Evolutionary conservation across 257 asterid species (phyloP).

Genomic region (Lantana camara): DNA sequence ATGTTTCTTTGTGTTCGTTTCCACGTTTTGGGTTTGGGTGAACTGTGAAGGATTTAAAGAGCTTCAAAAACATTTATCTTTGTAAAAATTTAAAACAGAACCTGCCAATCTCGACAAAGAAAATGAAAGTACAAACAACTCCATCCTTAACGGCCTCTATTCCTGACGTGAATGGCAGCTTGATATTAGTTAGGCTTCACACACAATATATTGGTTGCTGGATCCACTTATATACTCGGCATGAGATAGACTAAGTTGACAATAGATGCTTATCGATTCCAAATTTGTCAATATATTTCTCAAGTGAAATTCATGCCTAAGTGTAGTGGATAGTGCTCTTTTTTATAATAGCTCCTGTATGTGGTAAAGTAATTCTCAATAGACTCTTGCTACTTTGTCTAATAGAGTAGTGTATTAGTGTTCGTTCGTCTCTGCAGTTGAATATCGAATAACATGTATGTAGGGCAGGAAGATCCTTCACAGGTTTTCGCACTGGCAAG

Average conservation of each 20-base stretch:
- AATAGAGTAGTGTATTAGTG: conserved; percentile 1
- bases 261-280: conserved; percentile 8
- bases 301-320: too few species aligned
- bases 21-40: neutral
- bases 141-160: too few species aligned
- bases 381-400: conserved; percentile 12
- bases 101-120: too few species aligned
- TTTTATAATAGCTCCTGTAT: conserved; percentile 6
- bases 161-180: too few species aligned
- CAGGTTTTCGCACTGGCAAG: conserved; percentile 93
- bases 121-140: too few species aligned
- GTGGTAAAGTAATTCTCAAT: neutral
- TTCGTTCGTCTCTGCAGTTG: conserved; percentile 47
- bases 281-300: neutral
- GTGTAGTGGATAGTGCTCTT: too few species aligned
- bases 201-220: conserved; percentile 1
- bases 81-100: too few species aligned
- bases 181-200: too few species aligned
- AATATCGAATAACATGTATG: conserved; percentile 64
- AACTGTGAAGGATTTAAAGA: neutral
- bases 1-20: too few species aligned
- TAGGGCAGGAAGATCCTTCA: conserved; percentile 99
- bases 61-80: neutral
- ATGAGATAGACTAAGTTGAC: neutral
- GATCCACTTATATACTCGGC: neutral